Base-by-base conservation (phyloP, 2,329 filamentous ascomycete species). In the Cylindrodendrum hubeiense region DNA sequence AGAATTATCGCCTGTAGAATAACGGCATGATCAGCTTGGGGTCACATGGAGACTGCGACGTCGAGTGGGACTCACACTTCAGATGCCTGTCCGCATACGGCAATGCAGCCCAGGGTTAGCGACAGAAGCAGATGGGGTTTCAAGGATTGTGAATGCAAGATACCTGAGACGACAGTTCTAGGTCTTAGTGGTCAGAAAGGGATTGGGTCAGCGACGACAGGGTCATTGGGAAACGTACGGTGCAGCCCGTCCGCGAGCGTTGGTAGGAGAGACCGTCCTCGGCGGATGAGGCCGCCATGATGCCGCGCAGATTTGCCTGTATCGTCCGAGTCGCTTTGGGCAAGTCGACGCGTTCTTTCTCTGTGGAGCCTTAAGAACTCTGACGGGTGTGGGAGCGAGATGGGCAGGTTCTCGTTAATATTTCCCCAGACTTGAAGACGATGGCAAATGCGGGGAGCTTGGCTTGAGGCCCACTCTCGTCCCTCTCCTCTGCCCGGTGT, bases 91-190 rank as follows among this genome's bases (percentile, higher is more conserved):
- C n/a, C 39, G 39, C 26, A 47, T 24, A 21, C 15, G 19, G n/a
- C 33, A 15, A 33, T 47, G n/a, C 44, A 28, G 52, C 39, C 21
- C 21, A 30, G 12, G 15, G 34, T 30, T 9, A 54, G 58, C 26
- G 21, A 19, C 22, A 3, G 21, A 46, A 46, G 13, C 22, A 6
- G 33, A 10, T 52, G n/a, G 15, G 43, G 9, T 41, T 49, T 21
- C 39, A 47, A 39, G 30, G 17, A 34, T 44, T 26, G 12, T 17
- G 43, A 24, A 24, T 37, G n/a, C 22, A 21, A 12, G 34, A 47
- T 47, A 54, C 58, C 58, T 60, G 17, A 41, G 34, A 33, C 58
- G 58, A 33, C 58, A 60, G 26, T 54, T 60, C 58, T 60, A 13
- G 33, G 21, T 17, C 7, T 46, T 2, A 7, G 10, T 15, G 13